A percentile compares a stretch with the other conserved stretches of the same genome.
Conservation (phyloP, 2,329 filamentous ascomycete species). For the Aspergillus pseudoglaucus region DNA sequence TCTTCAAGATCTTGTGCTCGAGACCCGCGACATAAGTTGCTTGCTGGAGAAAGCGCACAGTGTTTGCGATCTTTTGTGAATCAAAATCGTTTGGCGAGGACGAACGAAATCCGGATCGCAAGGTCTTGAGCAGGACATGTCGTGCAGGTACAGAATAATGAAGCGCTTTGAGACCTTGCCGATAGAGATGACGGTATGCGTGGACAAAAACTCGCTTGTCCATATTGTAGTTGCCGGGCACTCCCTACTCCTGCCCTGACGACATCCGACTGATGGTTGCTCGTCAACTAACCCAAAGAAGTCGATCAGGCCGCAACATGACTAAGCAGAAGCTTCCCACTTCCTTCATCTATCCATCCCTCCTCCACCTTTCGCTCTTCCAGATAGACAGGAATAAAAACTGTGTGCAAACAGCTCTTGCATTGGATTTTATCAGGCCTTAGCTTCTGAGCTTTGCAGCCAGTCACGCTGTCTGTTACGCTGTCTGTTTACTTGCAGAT, state of each 20-base stretch:
- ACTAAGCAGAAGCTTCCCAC: too few species aligned
- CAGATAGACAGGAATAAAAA: too few species aligned
- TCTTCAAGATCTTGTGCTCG: slow-evolving; percentile 44
- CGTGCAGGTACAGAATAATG: slow-evolving; percentile 53
- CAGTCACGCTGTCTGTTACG: too few species aligned
- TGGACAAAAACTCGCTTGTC: slow-evolving; percentile 34
- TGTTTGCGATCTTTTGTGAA: slow-evolving; percentile 37
- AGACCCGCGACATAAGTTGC: slow-evolving; percentile 34
- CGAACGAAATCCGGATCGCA: slow-evolving; percentile 39
- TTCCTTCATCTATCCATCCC: neutral
- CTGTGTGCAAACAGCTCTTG: too few species aligned
- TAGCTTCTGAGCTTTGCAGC: too few species aligned
- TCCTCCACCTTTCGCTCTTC: neutral
- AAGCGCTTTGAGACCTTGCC: slow-evolving; percentile 48
- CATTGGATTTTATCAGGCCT: too few species aligned
- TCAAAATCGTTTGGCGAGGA: slow-evolving; percentile 32
- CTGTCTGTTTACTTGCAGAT: too few species aligned
- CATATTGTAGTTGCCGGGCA: neutral
- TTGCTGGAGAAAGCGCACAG: slow-evolving; percentile 39
- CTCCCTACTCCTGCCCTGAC: too few species aligned
- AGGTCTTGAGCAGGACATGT: slow-evolving; percentile 43
- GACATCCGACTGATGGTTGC: neutral
- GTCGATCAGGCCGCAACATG: slow-evolving; percentile 16
- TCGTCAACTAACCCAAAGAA: slow-evolving; percentile 17
- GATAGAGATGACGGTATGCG: slow-evolving; percentile 54